Evolutionary conservation across 306 rosid species (phyloP).

Genomic region (Inga laurina): DNA sequence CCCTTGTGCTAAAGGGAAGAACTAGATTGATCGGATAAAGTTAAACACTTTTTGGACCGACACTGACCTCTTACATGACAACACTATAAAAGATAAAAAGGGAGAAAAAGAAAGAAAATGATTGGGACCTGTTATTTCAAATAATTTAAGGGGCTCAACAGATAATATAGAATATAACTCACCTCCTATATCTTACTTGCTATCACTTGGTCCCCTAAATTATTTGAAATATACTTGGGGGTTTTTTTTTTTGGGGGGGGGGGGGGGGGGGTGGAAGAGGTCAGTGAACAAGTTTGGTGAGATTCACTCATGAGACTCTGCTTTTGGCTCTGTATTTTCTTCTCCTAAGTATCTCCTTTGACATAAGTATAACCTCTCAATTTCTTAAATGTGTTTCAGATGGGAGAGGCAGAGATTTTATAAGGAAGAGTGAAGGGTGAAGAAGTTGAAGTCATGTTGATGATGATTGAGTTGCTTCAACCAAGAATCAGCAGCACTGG

Average conservation of each 20-base stretch:
- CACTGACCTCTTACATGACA: not conserved
- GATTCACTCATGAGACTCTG: not conserved
- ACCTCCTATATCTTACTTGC: not conserved
- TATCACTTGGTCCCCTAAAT: not conserved
- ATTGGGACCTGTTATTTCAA: not conserved
- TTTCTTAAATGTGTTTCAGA: not conserved
- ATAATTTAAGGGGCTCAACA: not conserved
- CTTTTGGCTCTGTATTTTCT: not conserved
- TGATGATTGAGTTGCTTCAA: constrained; percentile 65
- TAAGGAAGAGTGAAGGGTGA: constrained; percentile 43
- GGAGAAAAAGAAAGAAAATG: too few relatives aligned
- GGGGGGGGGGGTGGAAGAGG: not conserved
- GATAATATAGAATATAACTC: not conserved
- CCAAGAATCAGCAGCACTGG: constrained; percentile 81
- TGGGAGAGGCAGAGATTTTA: not conserved
- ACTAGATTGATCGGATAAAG: not conserved
- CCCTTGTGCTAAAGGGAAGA: not conserved
- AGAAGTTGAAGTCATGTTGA: constrained; percentile 86
- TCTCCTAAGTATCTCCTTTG: not conserved
- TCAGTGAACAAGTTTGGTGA: not conserved
- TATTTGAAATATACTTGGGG: not conserved
- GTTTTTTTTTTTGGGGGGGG: too few relatives aligned
- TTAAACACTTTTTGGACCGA: not conserved
- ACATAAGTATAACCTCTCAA: not conserved
- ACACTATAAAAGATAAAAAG: not conserved